phyloP scores from a whole-genome alignment of 768 basidiomycete genomes.

The Rickenella mellea region DNA sequence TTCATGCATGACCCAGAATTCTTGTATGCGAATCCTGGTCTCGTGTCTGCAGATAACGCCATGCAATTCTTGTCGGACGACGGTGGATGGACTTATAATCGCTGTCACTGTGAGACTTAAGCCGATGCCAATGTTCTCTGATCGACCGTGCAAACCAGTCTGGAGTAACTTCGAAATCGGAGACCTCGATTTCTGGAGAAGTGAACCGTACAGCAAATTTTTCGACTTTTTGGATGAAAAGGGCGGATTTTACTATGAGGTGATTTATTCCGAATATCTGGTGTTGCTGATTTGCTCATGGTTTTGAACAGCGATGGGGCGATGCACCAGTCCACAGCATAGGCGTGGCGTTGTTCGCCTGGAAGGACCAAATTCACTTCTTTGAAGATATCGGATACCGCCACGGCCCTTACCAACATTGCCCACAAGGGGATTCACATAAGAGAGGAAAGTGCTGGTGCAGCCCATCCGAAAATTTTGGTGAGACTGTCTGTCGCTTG shows the following conservation, averaged over 20 bases:
- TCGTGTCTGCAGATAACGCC: slow-evolving; percentile 54
- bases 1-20: no score
- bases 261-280: no score
- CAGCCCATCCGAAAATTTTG: slow-evolving; percentile 61
- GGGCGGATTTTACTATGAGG: slow-evolving; percentile 92
- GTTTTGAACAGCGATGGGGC: slow-evolving; percentile 81
- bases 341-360: slow-evolving; percentile 66
- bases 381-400: slow-evolving; percentile 81
- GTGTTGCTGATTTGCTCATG: no score
- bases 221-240: slow-evolving; percentile 74
- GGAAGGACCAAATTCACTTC: slow-evolving; percentile 70
- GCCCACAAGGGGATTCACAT: slow-evolving; percentile 52
- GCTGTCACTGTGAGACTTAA: slow-evolving; percentile 56
- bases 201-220: slow-evolving; percentile 73
- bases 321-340: slow-evolving; percentile 86
- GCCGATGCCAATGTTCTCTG: not conserved
- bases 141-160: slow-evolving; percentile 11
- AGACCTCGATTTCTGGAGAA: slow-evolving; percentile 82
- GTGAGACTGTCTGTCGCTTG: slow-evolving; percentile 25
- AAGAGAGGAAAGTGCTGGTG: slow-evolving; percentile 58
- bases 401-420: slow-evolving; percentile 74
- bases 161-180: slow-evolving; percentile 72
- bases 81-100: slow-evolving; percentile 60
- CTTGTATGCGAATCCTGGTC: slow-evolving; percentile 48
- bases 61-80: slow-evolving; percentile 72